Evolutionary conservation across 371 early-diverging fungal genomes (phyloP), one percentile per base, ranked within the genome.

Genomic region (Lichtheimia ornata): DNA sequence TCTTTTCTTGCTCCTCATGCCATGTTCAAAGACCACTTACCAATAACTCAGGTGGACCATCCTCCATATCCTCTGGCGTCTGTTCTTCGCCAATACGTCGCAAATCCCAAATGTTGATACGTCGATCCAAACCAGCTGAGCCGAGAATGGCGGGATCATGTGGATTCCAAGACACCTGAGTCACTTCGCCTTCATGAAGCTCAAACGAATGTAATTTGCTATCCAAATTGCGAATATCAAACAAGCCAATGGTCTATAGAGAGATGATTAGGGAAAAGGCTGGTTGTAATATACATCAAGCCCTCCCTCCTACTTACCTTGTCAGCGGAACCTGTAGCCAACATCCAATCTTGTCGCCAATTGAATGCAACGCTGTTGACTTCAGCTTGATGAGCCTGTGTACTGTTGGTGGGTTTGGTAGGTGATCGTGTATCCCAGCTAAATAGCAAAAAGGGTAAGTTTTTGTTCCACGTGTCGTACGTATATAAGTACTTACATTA

Each of bases 31-130:
- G 1, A 35, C 2, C 11, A 50, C 52, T 69, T 82, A 88, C 92
- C 83, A 98, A 73, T 18, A 99, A 83, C 77, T 99, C 99, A 22
- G 99, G 97, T 59, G 98, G 98, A 5, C 98, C 99, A 76, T 99
- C 99, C 69, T 93, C 97, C 35, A 94, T 93, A 77, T 97, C 98
- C 72, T 97, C 99, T 13, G 95, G 87, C 3, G 92, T 88, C 77
- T 97, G 97, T 72, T 96, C 97, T 67, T 93, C 91, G 56, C 99
- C 98, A 67, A 95, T 94, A 25, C 90, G 84, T 65, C 87, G 85
- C 62, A 99, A 71, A 76, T 99, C 99, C 99, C 99, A 99, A 25
- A 99, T 85, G 62, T 91, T 88, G 56, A 99, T 88, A 24, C 97
- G 83, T 62, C 98, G 88, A 83, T 99, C 99, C 49, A 88, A 86